A percentile compares a stretch with the other conserved stretches of the same genome.
phyloP scores from a whole-genome alignment of 208 protist species.

The Leishmania lainsoni region DNA sequence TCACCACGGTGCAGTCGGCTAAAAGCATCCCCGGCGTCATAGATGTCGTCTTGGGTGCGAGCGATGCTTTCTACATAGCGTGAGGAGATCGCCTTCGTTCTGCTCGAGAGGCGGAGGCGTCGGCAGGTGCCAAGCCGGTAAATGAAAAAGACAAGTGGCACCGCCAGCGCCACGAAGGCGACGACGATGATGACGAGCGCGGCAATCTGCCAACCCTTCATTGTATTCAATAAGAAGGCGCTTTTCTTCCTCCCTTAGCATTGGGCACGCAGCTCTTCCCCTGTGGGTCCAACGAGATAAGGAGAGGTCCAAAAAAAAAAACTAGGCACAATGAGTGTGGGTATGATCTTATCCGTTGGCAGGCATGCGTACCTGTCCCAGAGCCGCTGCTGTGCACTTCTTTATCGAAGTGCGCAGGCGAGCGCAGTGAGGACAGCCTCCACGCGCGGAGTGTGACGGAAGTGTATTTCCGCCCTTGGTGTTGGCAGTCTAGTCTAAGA shows the following conservation, averaged over 20 bases:
- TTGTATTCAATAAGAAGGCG: slow-evolving; percentile 10
- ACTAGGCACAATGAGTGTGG: background rate
- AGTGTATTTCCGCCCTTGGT: background rate
- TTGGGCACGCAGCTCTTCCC: background rate
- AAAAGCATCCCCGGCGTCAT: slow-evolving; percentile 12
- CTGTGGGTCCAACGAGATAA: background rate
- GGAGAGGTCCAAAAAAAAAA: background rate
- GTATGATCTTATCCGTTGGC: background rate
- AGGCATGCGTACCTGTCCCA: background rate
- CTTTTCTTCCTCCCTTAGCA: background rate
- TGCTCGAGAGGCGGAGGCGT: background rate
- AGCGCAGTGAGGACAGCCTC: background rate
- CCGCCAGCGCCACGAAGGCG: slow-evolving; percentile 43
- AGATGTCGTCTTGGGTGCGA: background rate
- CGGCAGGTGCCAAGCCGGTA: slow-evolving; percentile 22
- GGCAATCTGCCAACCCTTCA: slow-evolving; percentile 57
- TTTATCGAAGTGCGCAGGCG: background rate
- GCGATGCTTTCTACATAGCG: slow-evolving; percentile 14
- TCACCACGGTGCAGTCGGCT: slow-evolving; percentile 23
- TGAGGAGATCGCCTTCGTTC: background rate
- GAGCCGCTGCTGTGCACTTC: background rate
- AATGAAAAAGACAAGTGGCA: slow-evolving; percentile 47
- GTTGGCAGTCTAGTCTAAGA: background rate
- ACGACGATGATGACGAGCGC: slow-evolving; percentile 64
- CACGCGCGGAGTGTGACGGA: background rate